A percentile compares a stretch with the other conserved stretches of the same genome.
Evolutionary conservation across 257 asterid species (phyloP).

Genomic region (Solanum acaule): DNA sequence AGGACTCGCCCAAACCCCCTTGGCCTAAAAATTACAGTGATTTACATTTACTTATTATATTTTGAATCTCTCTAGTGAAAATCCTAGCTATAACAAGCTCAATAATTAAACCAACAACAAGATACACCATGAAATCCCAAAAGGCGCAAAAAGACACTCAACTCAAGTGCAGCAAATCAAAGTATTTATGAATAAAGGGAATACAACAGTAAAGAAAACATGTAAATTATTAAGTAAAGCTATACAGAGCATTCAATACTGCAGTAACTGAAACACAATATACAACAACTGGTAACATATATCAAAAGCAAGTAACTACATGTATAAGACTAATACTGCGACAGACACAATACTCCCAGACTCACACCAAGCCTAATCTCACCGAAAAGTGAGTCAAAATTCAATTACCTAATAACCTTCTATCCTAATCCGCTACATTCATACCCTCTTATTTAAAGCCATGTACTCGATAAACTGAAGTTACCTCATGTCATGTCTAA

Average conservation of each 20-base stretch:
- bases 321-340: background rate
- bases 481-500: background rate
- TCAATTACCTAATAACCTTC: background rate
- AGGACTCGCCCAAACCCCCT: background rate
- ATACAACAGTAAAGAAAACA: background rate
- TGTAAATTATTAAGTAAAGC: background rate
- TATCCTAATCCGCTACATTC: background rate
- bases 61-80: background rate
- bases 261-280: background rate
- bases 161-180: background rate
- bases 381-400: background rate
- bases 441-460: background rate
- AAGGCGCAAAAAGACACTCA: background rate
- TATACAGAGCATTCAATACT: background rate
- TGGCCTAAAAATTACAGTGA: background rate
- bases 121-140: background rate
- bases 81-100: background rate
- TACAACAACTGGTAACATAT: background rate
- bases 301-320: background rate
- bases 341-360: background rate
- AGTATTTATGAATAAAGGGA: background rate
- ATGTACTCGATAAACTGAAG: background rate
- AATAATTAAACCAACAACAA: background rate
- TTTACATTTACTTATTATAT: background rate
- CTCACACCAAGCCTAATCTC: background rate